phyloP scores from a whole-genome alignment of 441 rosid genomes.

The Rhodomyrtus psidioides region DNA sequence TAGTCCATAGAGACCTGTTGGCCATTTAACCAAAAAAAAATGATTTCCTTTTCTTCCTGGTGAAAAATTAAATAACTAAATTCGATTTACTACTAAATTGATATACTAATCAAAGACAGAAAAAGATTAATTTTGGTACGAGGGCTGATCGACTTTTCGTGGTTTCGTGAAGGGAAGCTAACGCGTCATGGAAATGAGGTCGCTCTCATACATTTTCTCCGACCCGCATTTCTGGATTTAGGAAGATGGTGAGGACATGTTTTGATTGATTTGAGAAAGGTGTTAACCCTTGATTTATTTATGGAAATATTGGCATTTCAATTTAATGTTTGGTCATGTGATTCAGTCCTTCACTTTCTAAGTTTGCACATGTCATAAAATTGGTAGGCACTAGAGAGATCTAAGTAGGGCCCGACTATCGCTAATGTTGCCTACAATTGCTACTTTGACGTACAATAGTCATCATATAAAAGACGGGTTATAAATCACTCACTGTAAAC shows the following conservation, averaged over 20 bases:
- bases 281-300: not conserved
- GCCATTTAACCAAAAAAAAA: too few species aligned
- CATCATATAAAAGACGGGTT: not conserved
- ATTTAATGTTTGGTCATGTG: not conserved
- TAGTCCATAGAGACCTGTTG: not conserved
- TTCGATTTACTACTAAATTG: not conserved
- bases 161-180: not conserved
- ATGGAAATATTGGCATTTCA: not conserved
- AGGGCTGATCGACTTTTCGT: not conserved
- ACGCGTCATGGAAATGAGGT: not conserved
- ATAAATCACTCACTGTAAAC: not conserved
- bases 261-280: not conserved
- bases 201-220: too few species aligned
- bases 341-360: not conserved
- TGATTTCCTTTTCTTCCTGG: not conserved
- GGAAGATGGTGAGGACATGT: not conserved
- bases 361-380: not conserved
- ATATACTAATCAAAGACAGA: not conserved
- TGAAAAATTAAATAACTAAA: too few species aligned
- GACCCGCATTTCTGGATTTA: not conserved
- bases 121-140: not conserved
- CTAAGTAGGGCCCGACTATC: not conserved
- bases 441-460: not conserved
- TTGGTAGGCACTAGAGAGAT: not conserved
- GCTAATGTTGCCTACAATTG: not conserved